Evolutionary conservation across 2,329 filamentous ascomycete species (phyloP).

Genomic region (Fusarium pilosicola): DNA sequence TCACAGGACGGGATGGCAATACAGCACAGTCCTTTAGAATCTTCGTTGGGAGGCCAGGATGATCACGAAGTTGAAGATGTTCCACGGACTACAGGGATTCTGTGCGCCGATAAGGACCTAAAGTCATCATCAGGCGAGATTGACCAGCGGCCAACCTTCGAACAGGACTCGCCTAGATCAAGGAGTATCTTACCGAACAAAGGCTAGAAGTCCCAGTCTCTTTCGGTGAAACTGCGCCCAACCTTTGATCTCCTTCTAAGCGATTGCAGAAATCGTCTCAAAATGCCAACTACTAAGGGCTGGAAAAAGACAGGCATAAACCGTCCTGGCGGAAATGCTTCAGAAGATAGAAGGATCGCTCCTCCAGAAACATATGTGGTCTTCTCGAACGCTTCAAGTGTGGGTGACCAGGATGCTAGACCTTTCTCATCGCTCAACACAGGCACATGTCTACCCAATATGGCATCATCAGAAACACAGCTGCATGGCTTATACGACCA

Average conservation of each 20-base stretch:
- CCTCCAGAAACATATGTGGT: background rate
- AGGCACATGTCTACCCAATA: background rate
- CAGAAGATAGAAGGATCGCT: background rate
- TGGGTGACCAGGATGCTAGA: background rate
- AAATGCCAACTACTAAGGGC: background rate
- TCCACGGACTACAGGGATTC: background rate
- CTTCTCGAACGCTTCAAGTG: background rate
- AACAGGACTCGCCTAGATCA: background rate
- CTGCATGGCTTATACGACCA: background rate
- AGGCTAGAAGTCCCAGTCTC: constrained; percentile 29
- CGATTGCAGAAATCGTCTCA: constrained; percentile 1
- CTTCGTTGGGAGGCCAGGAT: background rate
- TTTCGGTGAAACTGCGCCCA: constrained; percentile 42
- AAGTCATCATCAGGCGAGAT: background rate
- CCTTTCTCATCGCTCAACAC: background rate
- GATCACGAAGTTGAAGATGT: background rate
- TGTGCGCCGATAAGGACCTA: background rate
- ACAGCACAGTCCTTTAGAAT: background rate
- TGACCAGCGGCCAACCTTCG: background rate
- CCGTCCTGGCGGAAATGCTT: constrained; percentile 17
- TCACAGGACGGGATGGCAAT: background rate
- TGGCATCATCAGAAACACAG: background rate
- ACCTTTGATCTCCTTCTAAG: constrained; percentile 29
- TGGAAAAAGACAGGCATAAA: constrained; percentile 25
- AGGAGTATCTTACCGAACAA: constrained; percentile 15